Percentiles rank a stretch among this genome's conserved stretches.
These are phyloP conservation scores for Yamadazyma oceani DNA, from an alignment of 1,139 yeast genomes.

Conservation along the genomic window DNA sequence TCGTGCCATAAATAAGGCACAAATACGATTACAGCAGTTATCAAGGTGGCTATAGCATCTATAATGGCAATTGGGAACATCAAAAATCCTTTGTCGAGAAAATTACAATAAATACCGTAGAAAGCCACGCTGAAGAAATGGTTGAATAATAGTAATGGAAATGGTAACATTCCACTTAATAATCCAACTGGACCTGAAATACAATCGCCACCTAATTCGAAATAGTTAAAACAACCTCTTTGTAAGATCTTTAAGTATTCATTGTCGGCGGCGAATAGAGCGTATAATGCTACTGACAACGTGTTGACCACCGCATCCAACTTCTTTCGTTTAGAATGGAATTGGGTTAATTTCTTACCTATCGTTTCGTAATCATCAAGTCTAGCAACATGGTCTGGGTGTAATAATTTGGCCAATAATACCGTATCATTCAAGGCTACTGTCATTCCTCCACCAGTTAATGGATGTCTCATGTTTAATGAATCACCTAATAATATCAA, in stretches of 20 bases:
- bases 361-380: constrained; percentile 59
- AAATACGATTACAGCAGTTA: constrained; percentile 77
- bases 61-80: constrained; percentile 73
- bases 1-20: constrained; percentile 69
- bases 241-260: constrained; percentile 68
- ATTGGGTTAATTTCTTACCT: constrained; percentile 53
- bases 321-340: constrained; percentile 76
- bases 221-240: constrained; percentile 85
- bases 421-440: constrained; percentile 91
- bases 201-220: constrained; percentile 80
- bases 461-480: constrained; percentile 95
- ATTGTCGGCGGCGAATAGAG: constrained; percentile 85
- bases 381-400: constrained; percentile 56
- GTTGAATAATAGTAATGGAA: constrained; percentile 69
- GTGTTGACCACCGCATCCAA: constrained; percentile 86
- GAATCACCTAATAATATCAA: constrained; percentile 88
- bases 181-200: constrained; percentile 79
- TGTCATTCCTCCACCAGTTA: constrained; percentile 99
- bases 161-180: constrained; percentile 78
- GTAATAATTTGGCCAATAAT: constrained; percentile 58
- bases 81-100: constrained; percentile 58
- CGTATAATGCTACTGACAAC: constrained; percentile 83
- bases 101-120: constrained; percentile 73
- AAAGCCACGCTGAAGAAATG: constrained; percentile 92
- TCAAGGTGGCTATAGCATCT: constrained; percentile 67